Conservation (phyloP, 106 monocot species). For the Gastrodia elata region DNA sequence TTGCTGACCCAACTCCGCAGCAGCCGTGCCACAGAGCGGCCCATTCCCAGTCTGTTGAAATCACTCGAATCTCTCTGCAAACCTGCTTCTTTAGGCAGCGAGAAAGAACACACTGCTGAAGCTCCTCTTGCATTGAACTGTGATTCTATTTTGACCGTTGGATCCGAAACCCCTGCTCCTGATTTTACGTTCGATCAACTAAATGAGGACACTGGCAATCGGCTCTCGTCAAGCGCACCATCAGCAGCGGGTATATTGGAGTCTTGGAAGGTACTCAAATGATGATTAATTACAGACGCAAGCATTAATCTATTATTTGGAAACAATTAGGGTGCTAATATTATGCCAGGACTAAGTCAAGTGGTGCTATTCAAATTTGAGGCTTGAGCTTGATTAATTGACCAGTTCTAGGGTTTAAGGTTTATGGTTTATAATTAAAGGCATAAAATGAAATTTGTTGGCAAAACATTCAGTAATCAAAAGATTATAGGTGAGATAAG, state of each 20-base stretch:
- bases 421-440: too few species aligned
- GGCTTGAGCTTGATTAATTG: too few species aligned
- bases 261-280: conserved; percentile 58
- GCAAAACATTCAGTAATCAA: too few species aligned
- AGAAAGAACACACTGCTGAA: neutral
- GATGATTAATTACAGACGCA: too few species aligned
- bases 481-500: too few species aligned
- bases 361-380: too few species aligned
- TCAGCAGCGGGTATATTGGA: conserved; percentile 65
- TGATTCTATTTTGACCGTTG: neutral
- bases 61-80: conserved; percentile 31
- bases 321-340: too few species aligned
- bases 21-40: conserved; percentile 37
- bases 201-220: conserved; percentile 10
- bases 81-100: conserved; percentile 2
- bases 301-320: too few species aligned
- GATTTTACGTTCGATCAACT: conserved; percentile 32
- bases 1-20: conserved; percentile 31
- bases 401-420: too few species aligned
- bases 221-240: conserved; percentile 37
- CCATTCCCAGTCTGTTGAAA: conserved; percentile 45
- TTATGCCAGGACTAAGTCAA: too few species aligned
- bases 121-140: neutral
- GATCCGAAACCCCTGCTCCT: conserved; percentile 13
- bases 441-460: too few species aligned